phyloP scores from a whole-genome alignment of 192 early-diverging fungal genomes.

The Backusella macrospora region DNA sequence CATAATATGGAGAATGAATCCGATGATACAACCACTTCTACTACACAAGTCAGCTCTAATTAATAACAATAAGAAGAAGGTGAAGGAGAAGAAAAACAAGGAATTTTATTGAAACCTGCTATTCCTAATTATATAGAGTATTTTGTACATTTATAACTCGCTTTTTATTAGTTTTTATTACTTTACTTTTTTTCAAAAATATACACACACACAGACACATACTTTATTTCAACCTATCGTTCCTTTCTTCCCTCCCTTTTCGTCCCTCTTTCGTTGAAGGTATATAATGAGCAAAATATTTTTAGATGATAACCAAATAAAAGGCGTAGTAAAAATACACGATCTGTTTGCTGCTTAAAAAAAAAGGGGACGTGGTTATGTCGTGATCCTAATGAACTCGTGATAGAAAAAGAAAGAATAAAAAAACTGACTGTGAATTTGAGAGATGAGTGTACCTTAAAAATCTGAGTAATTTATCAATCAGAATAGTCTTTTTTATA shows the following conservation, averaged over 20 bases:
- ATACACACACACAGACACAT: neutral
- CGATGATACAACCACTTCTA: neutral
- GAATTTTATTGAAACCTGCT: neutral
- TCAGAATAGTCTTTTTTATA: neutral
- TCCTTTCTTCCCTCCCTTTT: slow-evolving; percentile 23
- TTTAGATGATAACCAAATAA: slow-evolving; percentile 10
- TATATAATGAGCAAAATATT: neutral
- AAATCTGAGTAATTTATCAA: slow-evolving; percentile 10
- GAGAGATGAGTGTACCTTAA: slow-evolving; percentile 13
- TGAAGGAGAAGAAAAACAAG: neutral
- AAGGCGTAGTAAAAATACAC: slow-evolving; percentile 9
- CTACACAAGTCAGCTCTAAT: neutral
- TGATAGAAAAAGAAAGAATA: neutral
- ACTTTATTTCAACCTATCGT: neutral
- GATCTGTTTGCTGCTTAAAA: neutral
- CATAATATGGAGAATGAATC: slow-evolving; percentile 67
- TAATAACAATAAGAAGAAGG: neutral
- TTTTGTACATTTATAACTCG: slow-evolving; percentile 15
- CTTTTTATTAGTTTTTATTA: neutral
- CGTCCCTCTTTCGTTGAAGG: neutral
- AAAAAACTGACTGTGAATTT: slow-evolving; percentile 11
- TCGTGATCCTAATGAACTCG: neutral
- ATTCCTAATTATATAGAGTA: neutral
- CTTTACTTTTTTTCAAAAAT: neutral
- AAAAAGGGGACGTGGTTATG: slow-evolving; percentile 2